Percentiles rank a stretch among this genome's conserved stretches.
These are phyloP conservation scores for Fusarium camptoceras DNA, from an alignment of 2,329 filamentous ascomycete species.

Conservation along the genomic window DNA sequence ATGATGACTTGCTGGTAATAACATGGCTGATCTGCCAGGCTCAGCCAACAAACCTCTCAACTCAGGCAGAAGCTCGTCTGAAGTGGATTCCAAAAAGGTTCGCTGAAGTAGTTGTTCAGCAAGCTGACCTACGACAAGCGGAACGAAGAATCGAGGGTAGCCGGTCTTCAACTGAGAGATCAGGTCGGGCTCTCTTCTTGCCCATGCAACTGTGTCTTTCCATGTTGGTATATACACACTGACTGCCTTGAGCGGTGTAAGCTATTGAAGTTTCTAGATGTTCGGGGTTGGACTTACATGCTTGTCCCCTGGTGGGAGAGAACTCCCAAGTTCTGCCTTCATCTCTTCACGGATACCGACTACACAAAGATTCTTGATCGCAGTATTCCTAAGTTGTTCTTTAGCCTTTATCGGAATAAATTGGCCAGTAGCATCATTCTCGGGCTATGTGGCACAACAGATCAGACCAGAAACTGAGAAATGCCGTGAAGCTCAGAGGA, in stretches of 20 bases:
- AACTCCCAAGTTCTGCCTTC: slow-evolving; percentile 32
- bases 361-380: neutral
- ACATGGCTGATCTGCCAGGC: slow-evolving; percentile 5
- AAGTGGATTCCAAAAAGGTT: neutral
- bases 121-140: slow-evolving; percentile 40
- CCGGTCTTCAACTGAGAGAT: slow-evolving; percentile 42
- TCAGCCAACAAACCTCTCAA: neutral
- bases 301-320: slow-evolving; percentile 44
- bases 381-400: neutral
- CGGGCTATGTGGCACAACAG: neutral
- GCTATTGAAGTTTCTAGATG: neutral
- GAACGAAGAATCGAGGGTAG: slow-evolving; percentile 48
- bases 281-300: slow-evolving; percentile 37
- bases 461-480: neutral
- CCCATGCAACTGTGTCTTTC: slow-evolving; percentile 45
- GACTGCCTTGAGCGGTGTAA: slow-evolving; percentile 36
- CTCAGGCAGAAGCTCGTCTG: neutral
- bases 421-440: neutral
- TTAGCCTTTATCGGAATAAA: neutral
- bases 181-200: slow-evolving; percentile 34
- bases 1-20: slow-evolving; percentile 31
- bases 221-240: slow-evolving; percentile 50
- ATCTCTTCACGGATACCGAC: neutral
- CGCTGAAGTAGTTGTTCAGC: slow-evolving; percentile 34
- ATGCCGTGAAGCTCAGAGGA: neutral